phyloP scores from a whole-genome alignment of 495 filamentous ascomycete species.

The Daldinia decipiens region DNA sequence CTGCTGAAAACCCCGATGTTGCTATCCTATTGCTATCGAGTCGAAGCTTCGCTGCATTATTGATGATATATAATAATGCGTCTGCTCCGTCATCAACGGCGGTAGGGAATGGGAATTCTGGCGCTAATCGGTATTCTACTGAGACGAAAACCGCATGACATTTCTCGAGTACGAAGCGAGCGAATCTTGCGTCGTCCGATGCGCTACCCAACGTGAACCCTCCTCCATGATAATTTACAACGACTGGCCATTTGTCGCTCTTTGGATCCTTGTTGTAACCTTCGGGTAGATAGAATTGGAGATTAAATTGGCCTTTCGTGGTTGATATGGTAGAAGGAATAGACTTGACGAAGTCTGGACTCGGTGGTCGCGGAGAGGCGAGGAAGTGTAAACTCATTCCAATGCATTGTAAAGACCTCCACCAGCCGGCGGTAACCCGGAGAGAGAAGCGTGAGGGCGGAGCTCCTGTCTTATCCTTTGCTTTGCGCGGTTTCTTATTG shows the following conservation, averaged over 20 bases:
- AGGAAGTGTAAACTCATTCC: slow-evolving; percentile 82
- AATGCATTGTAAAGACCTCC: slow-evolving; percentile 80
- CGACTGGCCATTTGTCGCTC: slow-evolving; percentile 65
- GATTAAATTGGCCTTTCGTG: slow-evolving; percentile 64
- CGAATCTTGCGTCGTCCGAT: slow-evolving; percentile 79
- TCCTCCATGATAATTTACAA: slow-evolving; percentile 82
- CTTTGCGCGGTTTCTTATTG: slow-evolving; percentile 46
- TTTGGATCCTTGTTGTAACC: slow-evolving; percentile 65
- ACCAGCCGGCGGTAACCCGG: slow-evolving; percentile 75
- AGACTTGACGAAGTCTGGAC: slow-evolving; percentile 70
- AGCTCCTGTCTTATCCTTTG: slow-evolving; percentile 51
- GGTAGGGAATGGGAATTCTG: slow-evolving; percentile 79
- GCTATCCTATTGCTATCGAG: slow-evolving; percentile 64
- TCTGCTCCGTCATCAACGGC: slow-evolving; percentile 81
- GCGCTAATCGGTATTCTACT: slow-evolving; percentile 81
- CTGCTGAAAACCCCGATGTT: slow-evolving; percentile 86
- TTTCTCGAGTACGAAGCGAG: slow-evolving; percentile 59
- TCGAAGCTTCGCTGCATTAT: slow-evolving; percentile 63
- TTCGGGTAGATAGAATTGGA: slow-evolving; percentile 83
- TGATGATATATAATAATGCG: slow-evolving; percentile 71
- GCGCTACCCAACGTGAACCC: slow-evolving; percentile 78
- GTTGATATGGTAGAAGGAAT: slow-evolving; percentile 70
- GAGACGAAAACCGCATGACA: slow-evolving; percentile 71
- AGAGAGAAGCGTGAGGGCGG: slow-evolving; percentile 72
- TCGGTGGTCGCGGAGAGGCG: slow-evolving; percentile 71